Evolutionary conservation across 768 basidiomycete genomes (phyloP).

Genomic region (Ephemerocybe angulata): DNA sequence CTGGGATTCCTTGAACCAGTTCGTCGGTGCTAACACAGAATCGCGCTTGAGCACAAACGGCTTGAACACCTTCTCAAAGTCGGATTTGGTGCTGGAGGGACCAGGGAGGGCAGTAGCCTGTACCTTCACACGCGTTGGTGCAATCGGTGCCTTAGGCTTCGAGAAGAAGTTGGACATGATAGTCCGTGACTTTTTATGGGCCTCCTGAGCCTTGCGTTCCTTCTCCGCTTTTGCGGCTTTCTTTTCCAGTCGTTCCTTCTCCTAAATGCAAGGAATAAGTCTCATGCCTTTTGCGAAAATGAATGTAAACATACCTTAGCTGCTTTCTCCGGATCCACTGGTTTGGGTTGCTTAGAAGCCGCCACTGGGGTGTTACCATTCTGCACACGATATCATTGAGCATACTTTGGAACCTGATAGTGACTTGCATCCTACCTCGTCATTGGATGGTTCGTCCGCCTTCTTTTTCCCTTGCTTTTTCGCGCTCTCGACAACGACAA

Average conservation of each 20-base stretch:
- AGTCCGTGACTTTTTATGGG: constrained; percentile 67
- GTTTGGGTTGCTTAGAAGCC: constrained; percentile 46
- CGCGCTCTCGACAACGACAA: constrained; percentile 20
- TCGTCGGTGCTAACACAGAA: constrained; percentile 64
- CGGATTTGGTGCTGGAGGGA: constrained; percentile 43
- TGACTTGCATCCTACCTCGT: constrained; percentile 29
- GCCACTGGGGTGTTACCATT: constrained; percentile 4
- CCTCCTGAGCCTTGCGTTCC: constrained; percentile 68
- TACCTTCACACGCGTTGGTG: constrained; percentile 19
- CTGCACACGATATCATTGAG: neutral
- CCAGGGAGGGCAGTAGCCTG: constrained; percentile 29
- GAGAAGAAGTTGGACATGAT: constrained; percentile 78
- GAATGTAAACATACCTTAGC: constrained; percentile 42
- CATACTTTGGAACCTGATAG: neutral
- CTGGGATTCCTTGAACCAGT: constrained; percentile 53
- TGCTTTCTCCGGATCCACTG: constrained; percentile 52
- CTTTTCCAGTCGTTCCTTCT: constrained; percentile 65
- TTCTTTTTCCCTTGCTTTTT: constrained; percentile 34
- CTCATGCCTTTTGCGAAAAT: neutral
- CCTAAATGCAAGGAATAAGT: constrained; percentile 35
- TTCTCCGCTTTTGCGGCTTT: constrained; percentile 66
- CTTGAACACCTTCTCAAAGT: constrained; percentile 74
- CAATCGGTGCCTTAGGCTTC: constrained; percentile 45
- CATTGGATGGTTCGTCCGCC: constrained; percentile 35
- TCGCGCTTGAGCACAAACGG: constrained; percentile 80